A percentile compares a stretch with the other conserved stretches of the same genome.
Evolutionary conservation across 805 yeast species (phyloP).

Genomic region (Kuraishia borneana): DNA sequence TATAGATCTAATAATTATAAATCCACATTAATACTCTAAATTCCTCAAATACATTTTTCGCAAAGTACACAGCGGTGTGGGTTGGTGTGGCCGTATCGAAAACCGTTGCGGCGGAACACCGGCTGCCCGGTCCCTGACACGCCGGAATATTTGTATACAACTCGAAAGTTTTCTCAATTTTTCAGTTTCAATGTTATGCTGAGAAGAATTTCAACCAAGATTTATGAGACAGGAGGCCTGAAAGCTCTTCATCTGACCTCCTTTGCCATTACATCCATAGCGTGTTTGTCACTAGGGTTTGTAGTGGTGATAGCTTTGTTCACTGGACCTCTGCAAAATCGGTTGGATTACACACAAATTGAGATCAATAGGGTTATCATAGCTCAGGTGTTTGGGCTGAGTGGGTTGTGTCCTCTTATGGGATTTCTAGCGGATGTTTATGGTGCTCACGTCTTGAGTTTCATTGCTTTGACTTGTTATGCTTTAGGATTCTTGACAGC

Average conservation of each 20-base stretch:
- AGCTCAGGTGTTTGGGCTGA: slow-evolving; percentile 70
- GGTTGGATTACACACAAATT: slow-evolving; percentile 51
- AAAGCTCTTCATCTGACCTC: not conserved
- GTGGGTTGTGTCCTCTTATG: slow-evolving; percentile 66
- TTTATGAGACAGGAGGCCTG: no score
- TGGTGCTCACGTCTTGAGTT: slow-evolving; percentile 62
- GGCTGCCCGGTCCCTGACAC: no score
- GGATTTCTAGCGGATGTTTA: slow-evolving; percentile 77
- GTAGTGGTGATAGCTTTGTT: slow-evolving; percentile 41
- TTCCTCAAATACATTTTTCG: no score
- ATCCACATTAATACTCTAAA: no score
- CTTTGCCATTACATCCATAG: slow-evolving; percentile 3
- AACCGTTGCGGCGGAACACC: no score
- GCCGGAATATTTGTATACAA: no score
- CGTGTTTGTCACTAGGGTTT: slow-evolving; percentile 19
- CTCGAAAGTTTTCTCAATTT: no score
- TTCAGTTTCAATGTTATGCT: no score
- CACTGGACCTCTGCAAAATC: slow-evolving; percentile 52
- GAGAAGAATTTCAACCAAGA: no score
- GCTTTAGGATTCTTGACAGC: slow-evolving; percentile 53
- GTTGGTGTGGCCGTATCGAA: no score
- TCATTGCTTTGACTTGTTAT: slow-evolving; percentile 51
- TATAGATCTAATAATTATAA: no score
- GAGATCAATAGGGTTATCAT: slow-evolving; percentile 63
- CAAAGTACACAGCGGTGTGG: no score